Evolutionary conservation across 2,329 filamentous ascomycete species (phyloP).

Genomic region (Hypomyces rosellus): DNA sequence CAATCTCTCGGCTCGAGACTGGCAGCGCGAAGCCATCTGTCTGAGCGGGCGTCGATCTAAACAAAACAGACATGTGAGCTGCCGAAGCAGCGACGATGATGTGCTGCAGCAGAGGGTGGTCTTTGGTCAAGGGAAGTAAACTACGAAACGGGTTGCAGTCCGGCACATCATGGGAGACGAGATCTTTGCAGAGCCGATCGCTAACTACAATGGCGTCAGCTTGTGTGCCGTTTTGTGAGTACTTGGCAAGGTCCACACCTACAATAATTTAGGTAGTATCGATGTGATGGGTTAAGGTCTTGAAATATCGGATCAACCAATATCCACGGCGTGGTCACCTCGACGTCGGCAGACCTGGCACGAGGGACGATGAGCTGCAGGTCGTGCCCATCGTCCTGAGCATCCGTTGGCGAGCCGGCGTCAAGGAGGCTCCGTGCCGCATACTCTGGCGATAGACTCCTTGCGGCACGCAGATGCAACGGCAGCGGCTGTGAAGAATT

Average conservation of each 20-base stretch:
- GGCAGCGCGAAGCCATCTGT: neutral
- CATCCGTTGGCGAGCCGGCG: neutral
- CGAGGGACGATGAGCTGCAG: slow-evolving; percentile 23
- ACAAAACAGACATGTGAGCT: slow-evolving; percentile 40
- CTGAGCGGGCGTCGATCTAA: slow-evolving; percentile 19
- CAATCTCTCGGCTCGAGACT: slow-evolving; percentile 12
- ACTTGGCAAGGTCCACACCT: neutral
- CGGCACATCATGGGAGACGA: slow-evolving; percentile 41
- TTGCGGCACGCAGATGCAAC: neutral
- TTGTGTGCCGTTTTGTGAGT: slow-evolving; percentile 2
- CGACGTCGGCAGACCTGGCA: slow-evolving; percentile 13
- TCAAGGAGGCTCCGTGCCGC: neutral
- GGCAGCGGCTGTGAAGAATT: slow-evolving; percentile 1
- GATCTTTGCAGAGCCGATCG: slow-evolving; percentile 45
- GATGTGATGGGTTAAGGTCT: slow-evolving; percentile 45
- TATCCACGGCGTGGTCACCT: slow-evolving; percentile 26
- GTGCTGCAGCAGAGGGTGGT: slow-evolving; percentile 37
- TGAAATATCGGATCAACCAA: slow-evolving; percentile 42
- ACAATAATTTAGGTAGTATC: slow-evolving; percentile 38
- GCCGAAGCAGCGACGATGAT: slow-evolving; percentile 44
- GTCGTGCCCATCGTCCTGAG: slow-evolving; percentile 10
- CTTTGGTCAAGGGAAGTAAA: slow-evolving; percentile 35
- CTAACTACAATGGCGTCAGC: slow-evolving; percentile 30
- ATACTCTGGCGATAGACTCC: neutral
- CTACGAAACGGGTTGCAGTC: slow-evolving; percentile 41